Evolutionary conservation across 768 basidiomycete genomes (phyloP).

Genomic region (Phanerochaete carnosa): DNA sequence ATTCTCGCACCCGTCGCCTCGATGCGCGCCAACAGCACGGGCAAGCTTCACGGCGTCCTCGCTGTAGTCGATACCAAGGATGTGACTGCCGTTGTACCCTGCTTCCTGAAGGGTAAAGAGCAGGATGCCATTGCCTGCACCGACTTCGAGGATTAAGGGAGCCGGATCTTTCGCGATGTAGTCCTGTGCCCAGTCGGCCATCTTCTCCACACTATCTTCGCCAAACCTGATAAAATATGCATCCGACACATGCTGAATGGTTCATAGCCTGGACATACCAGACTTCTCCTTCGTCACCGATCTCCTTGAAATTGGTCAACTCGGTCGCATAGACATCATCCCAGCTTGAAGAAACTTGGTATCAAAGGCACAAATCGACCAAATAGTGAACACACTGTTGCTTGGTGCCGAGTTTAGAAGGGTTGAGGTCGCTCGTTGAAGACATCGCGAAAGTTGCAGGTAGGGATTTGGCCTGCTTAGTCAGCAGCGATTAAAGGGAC

Average conservation of each 20-base stretch:
- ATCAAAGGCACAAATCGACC: not conserved
- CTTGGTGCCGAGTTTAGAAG: conserved; percentile 78
- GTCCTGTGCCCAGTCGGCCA: conserved; percentile 69
- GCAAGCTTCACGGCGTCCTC: conserved; percentile 66
- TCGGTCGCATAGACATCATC: conserved; percentile 73
- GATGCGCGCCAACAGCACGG: conserved; percentile 43
- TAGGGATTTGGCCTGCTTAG: conserved; percentile 20
- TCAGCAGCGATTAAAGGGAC: conserved; percentile 16
- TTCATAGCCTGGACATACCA: conserved; percentile 51
- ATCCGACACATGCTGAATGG: not conserved
- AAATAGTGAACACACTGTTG: conserved; percentile 52
- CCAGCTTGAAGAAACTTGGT: conserved; percentile 50
- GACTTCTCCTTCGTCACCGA: conserved; percentile 81
- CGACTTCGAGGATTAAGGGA: conserved; percentile 66
- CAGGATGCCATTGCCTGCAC: conserved; percentile 76
- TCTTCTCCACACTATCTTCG: conserved; percentile 68
- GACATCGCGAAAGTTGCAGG: conserved; percentile 16
- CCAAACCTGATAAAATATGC: conserved; percentile 65
- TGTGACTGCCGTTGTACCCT: conserved; percentile 49
- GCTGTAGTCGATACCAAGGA: conserved; percentile 79
- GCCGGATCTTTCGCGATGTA: conserved; percentile 47
- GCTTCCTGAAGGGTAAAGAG: conserved; percentile 68
- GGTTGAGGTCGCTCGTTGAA: conserved; percentile 43
- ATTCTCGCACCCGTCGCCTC: conserved; percentile 31
- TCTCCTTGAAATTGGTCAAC: conserved; percentile 67